Conservation (phyloP, 1,139 yeast genomes). For the Hyphopichia pseudoburtonii region DNA sequence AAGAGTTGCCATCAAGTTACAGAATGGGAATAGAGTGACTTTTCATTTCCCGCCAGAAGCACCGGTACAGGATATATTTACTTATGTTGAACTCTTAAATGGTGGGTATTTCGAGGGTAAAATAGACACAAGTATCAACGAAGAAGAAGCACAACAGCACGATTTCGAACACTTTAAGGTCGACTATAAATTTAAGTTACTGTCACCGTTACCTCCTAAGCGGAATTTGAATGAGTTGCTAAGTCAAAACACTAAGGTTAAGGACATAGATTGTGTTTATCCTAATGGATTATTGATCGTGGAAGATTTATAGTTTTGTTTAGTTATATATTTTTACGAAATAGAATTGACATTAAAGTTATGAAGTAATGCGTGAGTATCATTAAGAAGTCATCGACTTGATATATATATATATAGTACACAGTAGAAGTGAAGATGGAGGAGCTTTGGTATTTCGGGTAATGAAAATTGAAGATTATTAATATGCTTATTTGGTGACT, state of each 20-base stretch:
- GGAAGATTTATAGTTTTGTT: conserved; percentile 28
- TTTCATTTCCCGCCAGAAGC: conserved; percentile 47
- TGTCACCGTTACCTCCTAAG: conserved; percentile 44
- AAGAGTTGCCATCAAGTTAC: conserved; percentile 59
- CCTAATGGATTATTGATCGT: conserved; percentile 47
- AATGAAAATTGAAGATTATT: too few species aligned
- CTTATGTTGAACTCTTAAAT: conserved; percentile 48
- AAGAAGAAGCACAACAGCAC: conserved; percentile 17
- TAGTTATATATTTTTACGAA: background rate
- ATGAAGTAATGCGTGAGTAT: background rate
- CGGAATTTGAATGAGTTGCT: conserved; percentile 26
- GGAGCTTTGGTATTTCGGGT: too few species aligned
- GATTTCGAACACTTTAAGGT: conserved; percentile 25
- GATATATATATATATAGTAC: too few species aligned
- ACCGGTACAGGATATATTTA: conserved; percentile 56
- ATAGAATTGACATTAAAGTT: background rate
- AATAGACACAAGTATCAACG: conserved; percentile 26
- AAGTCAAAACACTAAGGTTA: conserved; percentile 17
- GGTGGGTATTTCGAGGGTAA: conserved; percentile 32
- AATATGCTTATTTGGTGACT: conserved; percentile 21
- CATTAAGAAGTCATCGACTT: background rate
- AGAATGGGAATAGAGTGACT: conserved; percentile 50
- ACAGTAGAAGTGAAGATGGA: too few species aligned
- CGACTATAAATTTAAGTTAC: conserved; percentile 30
- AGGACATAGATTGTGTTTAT: conserved; percentile 33